Evolutionary conservation across 2,329 filamentous ascomycete genomes (phyloP).

Genomic region (Trichoderma koningii): DNA sequence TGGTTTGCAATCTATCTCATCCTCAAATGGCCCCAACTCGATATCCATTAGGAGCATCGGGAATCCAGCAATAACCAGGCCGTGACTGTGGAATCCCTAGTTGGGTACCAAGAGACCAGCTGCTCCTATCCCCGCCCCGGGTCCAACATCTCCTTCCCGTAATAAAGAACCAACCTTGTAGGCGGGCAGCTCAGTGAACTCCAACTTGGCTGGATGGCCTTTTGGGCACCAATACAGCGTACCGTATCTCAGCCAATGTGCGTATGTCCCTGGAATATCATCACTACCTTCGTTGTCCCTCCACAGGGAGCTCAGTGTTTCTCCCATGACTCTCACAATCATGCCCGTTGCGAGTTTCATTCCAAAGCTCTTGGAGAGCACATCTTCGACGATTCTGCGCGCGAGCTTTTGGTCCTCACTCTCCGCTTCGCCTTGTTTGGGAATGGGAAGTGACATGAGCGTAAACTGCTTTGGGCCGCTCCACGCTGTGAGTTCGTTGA

Average conservation of each 20-base stretch:
- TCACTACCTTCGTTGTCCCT: constrained; percentile 52
- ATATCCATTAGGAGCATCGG: no score
- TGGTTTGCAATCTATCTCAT: no score
- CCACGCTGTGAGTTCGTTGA: constrained; percentile 56
- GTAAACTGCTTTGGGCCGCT: constrained; percentile 52
- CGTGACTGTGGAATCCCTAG: not conserved
- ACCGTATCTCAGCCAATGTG: constrained; percentile 55
- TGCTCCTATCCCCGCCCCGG: not conserved
- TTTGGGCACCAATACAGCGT: constrained; percentile 51
- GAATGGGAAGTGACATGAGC: constrained; percentile 46
- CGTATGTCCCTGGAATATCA: constrained; percentile 53
- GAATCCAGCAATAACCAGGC: not conserved
- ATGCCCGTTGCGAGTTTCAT: constrained; percentile 60
- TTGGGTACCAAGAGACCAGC: not conserved
- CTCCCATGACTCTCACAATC: constrained; percentile 51
- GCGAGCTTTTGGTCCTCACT: constrained; percentile 49
- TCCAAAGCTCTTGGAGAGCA: constrained; percentile 52
- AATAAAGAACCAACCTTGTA: constrained; percentile 43
- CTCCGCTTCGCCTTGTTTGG: constrained; percentile 41
- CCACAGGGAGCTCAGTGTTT: constrained; percentile 57
- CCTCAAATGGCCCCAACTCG: no score
- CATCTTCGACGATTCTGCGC: constrained; percentile 53
- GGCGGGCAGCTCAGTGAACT: constrained; percentile 41
- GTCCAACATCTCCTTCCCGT: constrained; percentile 8
- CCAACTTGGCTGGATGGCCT: constrained; percentile 40